Evolutionary conservation across 495 filamentous ascomycete species (phyloP), one percentile per base, ranked within the genome.

Genomic region (Neurospora pannonica): DNA sequence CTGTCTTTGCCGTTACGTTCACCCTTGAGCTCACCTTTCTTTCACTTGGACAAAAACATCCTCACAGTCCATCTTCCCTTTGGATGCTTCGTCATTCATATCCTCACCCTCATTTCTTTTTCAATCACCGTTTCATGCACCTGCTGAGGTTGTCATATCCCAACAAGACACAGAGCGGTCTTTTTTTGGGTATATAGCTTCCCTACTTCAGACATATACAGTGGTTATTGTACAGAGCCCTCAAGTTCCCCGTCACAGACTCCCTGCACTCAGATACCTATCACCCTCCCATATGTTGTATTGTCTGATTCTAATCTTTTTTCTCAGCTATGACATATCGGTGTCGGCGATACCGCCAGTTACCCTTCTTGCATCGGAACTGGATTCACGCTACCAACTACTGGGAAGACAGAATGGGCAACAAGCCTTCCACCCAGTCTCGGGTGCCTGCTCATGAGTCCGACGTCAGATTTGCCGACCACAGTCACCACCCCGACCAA

Each of bases 331-430:
- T 82, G 79, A 77, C 79, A 72, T 71, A 40, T 21, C 69, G 42
- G 71, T 71, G 71, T 72, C 70, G 70, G 31, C 77, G 72, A 15
- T 73, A 71, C 21, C 78, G 78, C 75, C 75, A 73, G 21, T 75
- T 81, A 34, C 82, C 82, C 37, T 83, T 79, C 72, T 80, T 83
- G 43, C 81, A 82, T 73, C 80, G 82, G 74, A 83, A 79, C 71
- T 83, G 79, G 81, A 77, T 77, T 43, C 79, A 73, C 54, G 75
- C 76, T 67, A 79, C 76, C 71, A 78, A 79, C 62, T 74, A 77
- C 76, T 78, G 75, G 76, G 71, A 76, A 72, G n/a, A 71, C 31
- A 78, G 77, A 38, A 85, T 85, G 83, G 84, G 83, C 40, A 82
- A 81, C 80, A 84, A 83, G 72, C 36, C 79, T 4, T 84, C 84